phyloP scores from a whole-genome alignment of 441 rosid genomes.

The Erodium moschatum region DNA sequence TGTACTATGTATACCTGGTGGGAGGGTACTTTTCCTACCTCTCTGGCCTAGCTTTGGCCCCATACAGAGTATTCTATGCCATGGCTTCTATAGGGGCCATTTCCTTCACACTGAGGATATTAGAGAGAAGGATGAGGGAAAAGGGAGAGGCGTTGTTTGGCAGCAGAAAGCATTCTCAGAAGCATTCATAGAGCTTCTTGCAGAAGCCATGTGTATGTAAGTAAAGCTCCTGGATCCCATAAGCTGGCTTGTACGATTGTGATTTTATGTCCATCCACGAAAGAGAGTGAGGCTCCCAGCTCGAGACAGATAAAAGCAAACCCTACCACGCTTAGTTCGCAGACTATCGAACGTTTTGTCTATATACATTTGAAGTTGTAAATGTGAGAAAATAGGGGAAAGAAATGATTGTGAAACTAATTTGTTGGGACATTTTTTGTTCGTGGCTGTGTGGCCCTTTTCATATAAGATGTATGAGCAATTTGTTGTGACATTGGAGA shows the following conservation, averaged over 20 bases:
- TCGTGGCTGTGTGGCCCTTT: neutral
- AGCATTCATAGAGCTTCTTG: slow-evolving; percentile 35
- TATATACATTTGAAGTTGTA: neutral
- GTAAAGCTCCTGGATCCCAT: neutral
- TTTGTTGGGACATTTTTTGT: neutral
- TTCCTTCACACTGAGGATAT: slow-evolving; percentile 38
- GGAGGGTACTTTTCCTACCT: slow-evolving; percentile 68
- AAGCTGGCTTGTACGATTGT: neutral
- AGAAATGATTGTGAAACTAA: neutral
- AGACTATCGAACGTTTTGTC: neutral
- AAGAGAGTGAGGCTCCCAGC: neutral
- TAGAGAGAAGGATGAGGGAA: slow-evolving; percentile 41
- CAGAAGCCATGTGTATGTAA: neutral
- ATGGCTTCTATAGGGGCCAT: slow-evolving; percentile 64
- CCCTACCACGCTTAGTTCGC: neutral
- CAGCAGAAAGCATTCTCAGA: slow-evolving; percentile 67
- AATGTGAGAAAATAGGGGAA: slow-evolving; percentile 5
- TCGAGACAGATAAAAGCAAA: neutral
- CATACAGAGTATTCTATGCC: slow-evolving; percentile 66
- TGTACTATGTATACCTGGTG: slow-evolving; percentile 44
- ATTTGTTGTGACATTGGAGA: neutral
- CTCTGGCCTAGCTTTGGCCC: slow-evolving; percentile 66
- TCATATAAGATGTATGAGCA: neutral
- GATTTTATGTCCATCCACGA: too few relatives aligned
- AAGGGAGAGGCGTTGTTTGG: slow-evolving; percentile 47